Evolutionary conservation across 352 stramenopile genomes (phyloP), one percentile per base, ranked within the genome.

Genomic region (Hyaloperonospora brassicae): DNA sequence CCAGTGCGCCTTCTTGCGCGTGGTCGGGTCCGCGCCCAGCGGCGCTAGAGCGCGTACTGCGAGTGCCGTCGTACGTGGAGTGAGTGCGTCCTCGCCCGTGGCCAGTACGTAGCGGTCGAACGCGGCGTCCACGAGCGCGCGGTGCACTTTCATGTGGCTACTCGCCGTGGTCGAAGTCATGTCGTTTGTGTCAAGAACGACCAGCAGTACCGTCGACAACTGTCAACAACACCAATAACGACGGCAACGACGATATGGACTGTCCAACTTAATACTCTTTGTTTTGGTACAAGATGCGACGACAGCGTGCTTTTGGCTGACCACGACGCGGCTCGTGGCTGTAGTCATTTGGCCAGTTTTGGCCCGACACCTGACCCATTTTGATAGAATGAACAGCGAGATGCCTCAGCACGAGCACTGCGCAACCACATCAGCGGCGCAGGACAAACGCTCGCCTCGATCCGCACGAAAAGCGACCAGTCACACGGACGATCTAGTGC

Each of bases 321-420:
- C 27, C 4, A 34, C 27, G 27, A 17, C 17, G 17, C 17, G 27
- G 27, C 4, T 8, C 39, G 6, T 40, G 13, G 5, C 3, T 17
- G 9, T 40, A 13, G 35, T 5, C 35, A 40, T 40, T 34, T 34
- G 8, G 4, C 27, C 4, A 34, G 27, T 34, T 34, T 34, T 34
- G 4, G 27, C 4, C 27, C 4, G 27, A 4, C 4, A 34, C 27
- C 4, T 8, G 8, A 8, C 8, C 27, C 17, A 17, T 17, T 17
- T 17, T 17, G 17, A 34, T 0, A 45, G 5, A 36, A 72, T 68
- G 57, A 68, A 59, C 47, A 50, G 69, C 39, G 38, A 8, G 52
- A 64, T 86, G 17, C 62, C 91, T 53, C 85, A 93, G 72, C 75
- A 86, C 34, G 79, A 93, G 63, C 93, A 93, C 59, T 75, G 81